Base-by-base conservation (phyloP, 208 protist genomes). In the Trypanosoma melophagium region DNA sequence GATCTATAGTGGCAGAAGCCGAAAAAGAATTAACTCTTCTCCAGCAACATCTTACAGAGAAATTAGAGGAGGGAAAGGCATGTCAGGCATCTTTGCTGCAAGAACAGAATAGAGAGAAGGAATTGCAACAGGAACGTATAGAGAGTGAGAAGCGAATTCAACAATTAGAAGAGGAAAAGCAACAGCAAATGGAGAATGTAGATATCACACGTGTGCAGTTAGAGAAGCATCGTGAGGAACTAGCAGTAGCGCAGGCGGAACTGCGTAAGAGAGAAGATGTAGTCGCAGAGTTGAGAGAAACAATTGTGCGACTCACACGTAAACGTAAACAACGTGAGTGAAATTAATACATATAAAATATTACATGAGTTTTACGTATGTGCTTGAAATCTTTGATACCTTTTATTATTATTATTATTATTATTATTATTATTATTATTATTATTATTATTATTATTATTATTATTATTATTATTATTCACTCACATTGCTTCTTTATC, bases 111-210 rank as follows among this genome's bases (percentile, higher is more conserved):
- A 77, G 74, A 22, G 69, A 79, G 38, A 50, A 42, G 38, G 28
- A 7, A 17, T 10, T 66, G 17, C 56, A 55, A 17, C 19, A 62
- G 19, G 57, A 79, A 16, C 67, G 41, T 9, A 44, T 64, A 19
- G 80, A 61, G 13, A 78, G 71, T 47, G 22, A 65, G 12, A 63
- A 14, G n/a, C 64, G 76, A 21, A 81, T 76, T 19, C 22, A 60
- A 0, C 28, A 66, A 21, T 61, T 89, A 24, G 78, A 89, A 49
- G 68, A 78, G n/a, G 75, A 64, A 53, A 89, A 84, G 38, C 49
- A 62, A 14, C 53, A 77, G 19, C 83, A 88, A 66, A 88, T 88
- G 87, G 79, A 79, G 44, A 83, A 89, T 42, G 77, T 75, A 28
- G 84, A 86, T 28, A 67, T 66, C n/a, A 84, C 79, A 21, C 77